Evolutionary conservation across 2,329 filamentous ascomycete genomes (phyloP).

Genomic region (Fusarium concolor): DNA sequence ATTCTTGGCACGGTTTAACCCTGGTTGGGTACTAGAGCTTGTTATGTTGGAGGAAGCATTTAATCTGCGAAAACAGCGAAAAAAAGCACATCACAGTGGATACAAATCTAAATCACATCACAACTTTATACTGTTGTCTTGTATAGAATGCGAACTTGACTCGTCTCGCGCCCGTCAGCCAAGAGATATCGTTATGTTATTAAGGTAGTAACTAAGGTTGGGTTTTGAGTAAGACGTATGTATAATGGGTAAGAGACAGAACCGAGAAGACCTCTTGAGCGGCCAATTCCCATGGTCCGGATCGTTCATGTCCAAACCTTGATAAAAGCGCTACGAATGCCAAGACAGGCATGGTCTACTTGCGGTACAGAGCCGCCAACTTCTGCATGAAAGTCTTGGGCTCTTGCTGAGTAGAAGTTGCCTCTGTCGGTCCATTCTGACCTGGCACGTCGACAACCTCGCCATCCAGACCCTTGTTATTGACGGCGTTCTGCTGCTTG

Average conservation of each 20-base stretch:
- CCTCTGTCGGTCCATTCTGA: not conserved
- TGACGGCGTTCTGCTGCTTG: constrained; percentile 52
- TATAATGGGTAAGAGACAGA: not conserved
- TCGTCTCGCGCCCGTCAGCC: not conserved
- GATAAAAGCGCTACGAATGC: accelerated
- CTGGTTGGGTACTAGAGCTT: not conserved
- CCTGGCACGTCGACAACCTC: constrained; percentile 43
- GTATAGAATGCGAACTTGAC: not conserved
- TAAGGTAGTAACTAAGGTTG: not conserved
- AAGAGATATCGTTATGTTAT: not conserved
- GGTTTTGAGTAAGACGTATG: not conserved
- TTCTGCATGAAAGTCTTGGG: constrained; percentile 18
- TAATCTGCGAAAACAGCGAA: no score
- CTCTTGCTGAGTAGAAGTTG: not conserved
- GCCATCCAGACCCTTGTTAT: constrained; percentile 50
- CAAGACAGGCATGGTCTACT: not conserved
- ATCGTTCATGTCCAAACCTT: accelerated
- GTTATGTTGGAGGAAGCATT: no score
- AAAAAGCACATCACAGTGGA: not conserved
- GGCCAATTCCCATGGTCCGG: no score
- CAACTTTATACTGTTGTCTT: accelerated
- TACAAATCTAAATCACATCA: not conserved
- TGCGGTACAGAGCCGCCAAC: constrained; percentile 19
- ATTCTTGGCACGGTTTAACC: not conserved
- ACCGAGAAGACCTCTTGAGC: accelerated